Percentiles rank a stretch among this genome's conserved stretches.
phyloP scores from a whole-genome alignment of 1,284 basidiomycete genomes.

The Rugosomyces carneus region DNA sequence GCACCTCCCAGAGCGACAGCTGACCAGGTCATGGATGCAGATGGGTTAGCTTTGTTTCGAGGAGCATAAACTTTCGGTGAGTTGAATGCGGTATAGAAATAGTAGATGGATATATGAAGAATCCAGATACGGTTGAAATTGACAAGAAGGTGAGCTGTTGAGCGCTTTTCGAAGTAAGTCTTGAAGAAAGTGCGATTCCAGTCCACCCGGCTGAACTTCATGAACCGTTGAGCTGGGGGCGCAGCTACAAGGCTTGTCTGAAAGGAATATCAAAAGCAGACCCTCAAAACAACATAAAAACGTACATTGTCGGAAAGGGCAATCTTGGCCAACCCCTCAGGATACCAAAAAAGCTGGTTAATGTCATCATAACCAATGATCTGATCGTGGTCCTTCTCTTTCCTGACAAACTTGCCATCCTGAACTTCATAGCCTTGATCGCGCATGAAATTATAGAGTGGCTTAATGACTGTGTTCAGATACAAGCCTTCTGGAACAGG shows the following conservation, averaged over 20 bases:
- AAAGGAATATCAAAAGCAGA: constrained; percentile 5
- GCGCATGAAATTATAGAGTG: constrained; percentile 92
- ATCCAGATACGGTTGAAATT: constrained; percentile 99
- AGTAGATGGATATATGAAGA: constrained; percentile 84
- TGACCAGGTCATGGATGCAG: constrained; percentile 87
- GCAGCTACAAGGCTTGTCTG: constrained; percentile 86
- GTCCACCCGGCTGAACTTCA: constrained; percentile 85
- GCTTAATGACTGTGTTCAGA: constrained; percentile 89
- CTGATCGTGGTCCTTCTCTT: constrained; percentile 92
- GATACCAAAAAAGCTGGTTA: constrained; percentile 99
- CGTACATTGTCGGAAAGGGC: constrained; percentile 80
- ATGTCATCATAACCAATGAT: constrained; percentile 99
- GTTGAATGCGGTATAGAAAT: constrained; percentile 95
- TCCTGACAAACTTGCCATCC: constrained; percentile 92
- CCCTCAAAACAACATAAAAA: constrained; percentile 13
- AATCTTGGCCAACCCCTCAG: constrained; percentile 93
- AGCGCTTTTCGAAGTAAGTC: constrained; percentile 93
- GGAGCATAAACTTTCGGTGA: constrained; percentile 90
- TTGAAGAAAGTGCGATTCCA: constrained; percentile 96
- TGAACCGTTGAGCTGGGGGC: constrained; percentile 85
- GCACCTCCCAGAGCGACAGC: constrained; percentile 87
- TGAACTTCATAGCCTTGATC: constrained; percentile 97
- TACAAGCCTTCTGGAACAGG: constrained; percentile 95
- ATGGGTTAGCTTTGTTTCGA: constrained; percentile 47
- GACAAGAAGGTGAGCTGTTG: constrained; percentile 86